Conservation (phyloP, 2,329 filamentous ascomycete species). For the Grosmannia huntii region DNA sequence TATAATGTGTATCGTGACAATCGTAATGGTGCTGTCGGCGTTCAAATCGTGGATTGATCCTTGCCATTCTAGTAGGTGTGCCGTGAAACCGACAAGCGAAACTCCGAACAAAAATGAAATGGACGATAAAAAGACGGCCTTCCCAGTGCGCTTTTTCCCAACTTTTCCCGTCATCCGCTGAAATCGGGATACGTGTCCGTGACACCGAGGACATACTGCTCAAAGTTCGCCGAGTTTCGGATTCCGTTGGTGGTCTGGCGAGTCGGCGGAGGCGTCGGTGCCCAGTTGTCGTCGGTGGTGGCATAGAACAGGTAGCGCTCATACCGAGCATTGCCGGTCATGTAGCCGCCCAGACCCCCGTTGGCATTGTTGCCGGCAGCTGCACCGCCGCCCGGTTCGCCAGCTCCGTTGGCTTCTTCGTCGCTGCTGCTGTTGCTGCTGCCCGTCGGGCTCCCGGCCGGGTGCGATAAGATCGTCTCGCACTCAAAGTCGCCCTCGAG, state of each 20-base stretch:
- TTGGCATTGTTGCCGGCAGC: neutral
- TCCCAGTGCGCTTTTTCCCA: neutral
- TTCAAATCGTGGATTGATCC: slow-evolving; percentile 1
- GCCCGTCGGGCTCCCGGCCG: neutral
- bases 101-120: neutral
- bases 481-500: slow-evolving; percentile 34
- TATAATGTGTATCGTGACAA: neutral
- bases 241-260: slow-evolving; percentile 12
- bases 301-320: slow-evolving; percentile 30
- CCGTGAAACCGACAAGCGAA: slow-evolving; percentile 1
- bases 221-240: slow-evolving; percentile 18
- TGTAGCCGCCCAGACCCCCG: neutral
- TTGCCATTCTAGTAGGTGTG: neutral
- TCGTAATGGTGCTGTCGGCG: neutral
- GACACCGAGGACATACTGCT: slow-evolving; percentile 3
- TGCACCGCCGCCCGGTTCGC: neutral
- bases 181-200: slow-evolving; percentile 23
- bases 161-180: neutral
- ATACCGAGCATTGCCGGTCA: slow-evolving; percentile 9
- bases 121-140: neutral
- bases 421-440: neutral
- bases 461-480: neutral
- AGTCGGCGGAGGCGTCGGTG: slow-evolving; percentile 8
- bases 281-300: slow-evolving; percentile 28
- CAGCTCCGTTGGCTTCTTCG: neutral